Conservation (phyloP, 2,329 filamentous ascomycete species). For the Trichoderma sp. region DNA sequence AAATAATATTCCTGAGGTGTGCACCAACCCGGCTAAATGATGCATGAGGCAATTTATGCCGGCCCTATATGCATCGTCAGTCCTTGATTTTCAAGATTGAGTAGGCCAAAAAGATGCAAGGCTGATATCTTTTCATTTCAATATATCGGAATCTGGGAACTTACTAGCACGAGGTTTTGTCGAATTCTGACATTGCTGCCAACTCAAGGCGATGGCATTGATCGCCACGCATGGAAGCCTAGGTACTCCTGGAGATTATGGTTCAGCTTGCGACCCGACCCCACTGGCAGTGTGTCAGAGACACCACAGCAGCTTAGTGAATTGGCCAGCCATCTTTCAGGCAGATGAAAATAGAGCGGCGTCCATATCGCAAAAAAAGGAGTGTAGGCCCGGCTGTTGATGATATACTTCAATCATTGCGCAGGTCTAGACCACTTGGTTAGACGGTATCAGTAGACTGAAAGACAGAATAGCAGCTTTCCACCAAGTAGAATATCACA, state of each 20-base stretch:
- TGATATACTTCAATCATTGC: not conserved
- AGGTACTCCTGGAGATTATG: not conserved
- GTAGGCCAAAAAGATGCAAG: not conserved
- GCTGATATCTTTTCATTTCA: not conserved
- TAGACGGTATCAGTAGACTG: not conserved
- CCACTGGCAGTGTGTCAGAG: constrained; percentile 8
- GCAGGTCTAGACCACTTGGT: not conserved
- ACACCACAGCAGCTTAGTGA: not conserved
- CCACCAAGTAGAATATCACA: not conserved
- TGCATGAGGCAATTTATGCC: constrained; percentile 8
- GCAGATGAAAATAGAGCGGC: not conserved
- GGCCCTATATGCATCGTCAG: not conserved
- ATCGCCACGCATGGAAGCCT: not conserved
- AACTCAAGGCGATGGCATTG: not conserved
- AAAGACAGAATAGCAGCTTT: not conserved
- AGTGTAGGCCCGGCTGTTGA: not conserved
- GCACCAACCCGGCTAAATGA: not conserved
- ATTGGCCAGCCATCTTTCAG: not conserved
- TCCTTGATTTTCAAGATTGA: not conserved
- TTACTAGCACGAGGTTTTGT: not conserved
- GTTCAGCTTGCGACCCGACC: constrained; percentile 3
- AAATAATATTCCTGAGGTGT: not conserved
- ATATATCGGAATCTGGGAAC: not conserved
- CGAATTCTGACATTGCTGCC: not conserved
- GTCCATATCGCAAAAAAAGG: not conserved